Conservation (phyloP, 2,329 filamentous ascomycete genomes). For the Fusarium chlamydosporum region DNA sequence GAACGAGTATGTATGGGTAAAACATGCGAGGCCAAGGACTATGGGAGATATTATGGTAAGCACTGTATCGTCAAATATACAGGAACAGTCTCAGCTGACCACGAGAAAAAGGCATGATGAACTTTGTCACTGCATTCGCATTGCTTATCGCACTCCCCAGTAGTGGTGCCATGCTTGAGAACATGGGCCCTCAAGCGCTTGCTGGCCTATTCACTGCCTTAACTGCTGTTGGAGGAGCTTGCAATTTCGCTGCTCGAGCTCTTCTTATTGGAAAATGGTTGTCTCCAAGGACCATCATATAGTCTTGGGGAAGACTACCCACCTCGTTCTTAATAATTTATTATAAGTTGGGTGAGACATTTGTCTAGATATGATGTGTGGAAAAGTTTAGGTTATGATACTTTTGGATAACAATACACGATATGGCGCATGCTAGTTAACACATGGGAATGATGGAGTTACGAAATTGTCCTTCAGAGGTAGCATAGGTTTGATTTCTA, state of each 20-base stretch:
- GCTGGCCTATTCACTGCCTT: conserved; percentile 63
- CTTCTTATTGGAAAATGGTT: conserved; percentile 48
- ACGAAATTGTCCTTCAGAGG: not conserved
- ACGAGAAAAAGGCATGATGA: conserved; percentile 58
- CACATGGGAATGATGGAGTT: not conserved
- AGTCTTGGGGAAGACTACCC: not conserved
- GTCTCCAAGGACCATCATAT: conserved; percentile 40
- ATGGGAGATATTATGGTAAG: conserved; percentile 59
- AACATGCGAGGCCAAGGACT: conserved; percentile 62
- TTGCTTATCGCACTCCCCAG: conserved; percentile 62
- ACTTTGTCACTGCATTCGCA: conserved; percentile 62
- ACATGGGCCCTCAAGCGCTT: conserved; percentile 60
- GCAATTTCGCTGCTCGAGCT: conserved; percentile 51
- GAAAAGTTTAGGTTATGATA: conserved; percentile 1
- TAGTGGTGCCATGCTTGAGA: conserved; percentile 62
- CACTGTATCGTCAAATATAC: not conserved
- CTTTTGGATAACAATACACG: not conserved
- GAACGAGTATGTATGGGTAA: conserved; percentile 61
- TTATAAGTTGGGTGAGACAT: too few species aligned
- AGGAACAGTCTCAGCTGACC: conserved; percentile 10
- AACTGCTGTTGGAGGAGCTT: conserved; percentile 55
- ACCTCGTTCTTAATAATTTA: not conserved
- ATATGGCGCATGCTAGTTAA: not conserved
- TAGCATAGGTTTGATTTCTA: not conserved
- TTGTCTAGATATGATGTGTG: not conserved